These are phyloP conservation scores for Globisporangium acanthophoron DNA, from an alignment of 352 stramenopile genomes.

Conservation along the genomic window DNA sequence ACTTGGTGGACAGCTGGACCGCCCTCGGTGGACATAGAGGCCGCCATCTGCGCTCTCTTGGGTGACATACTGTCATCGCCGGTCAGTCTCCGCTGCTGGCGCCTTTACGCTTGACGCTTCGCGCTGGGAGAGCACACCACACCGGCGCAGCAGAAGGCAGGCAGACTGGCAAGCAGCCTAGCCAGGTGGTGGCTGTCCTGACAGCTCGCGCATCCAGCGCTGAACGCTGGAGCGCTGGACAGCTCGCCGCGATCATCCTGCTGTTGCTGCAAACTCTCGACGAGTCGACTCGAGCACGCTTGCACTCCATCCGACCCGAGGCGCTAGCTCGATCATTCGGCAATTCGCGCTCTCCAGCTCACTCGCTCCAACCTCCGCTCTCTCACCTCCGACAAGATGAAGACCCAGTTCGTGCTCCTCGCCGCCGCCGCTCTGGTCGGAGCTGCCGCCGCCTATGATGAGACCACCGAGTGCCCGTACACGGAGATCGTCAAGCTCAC, in stretches of 20 bases:
- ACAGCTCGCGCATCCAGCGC: neutral
- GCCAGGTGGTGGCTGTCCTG: neutral
- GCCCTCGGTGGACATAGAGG: neutral
- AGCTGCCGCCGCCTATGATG: constrained; percentile 6
- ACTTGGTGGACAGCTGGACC: neutral
- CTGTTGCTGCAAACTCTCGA: neutral
- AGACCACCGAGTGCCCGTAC: constrained; percentile 8
- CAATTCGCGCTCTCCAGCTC: neutral
- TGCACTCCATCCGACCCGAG: neutral
- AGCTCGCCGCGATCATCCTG: neutral
- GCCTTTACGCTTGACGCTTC: neutral
- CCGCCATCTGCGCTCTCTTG: neutral
- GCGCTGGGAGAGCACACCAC: neutral
- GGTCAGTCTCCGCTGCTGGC: neutral
- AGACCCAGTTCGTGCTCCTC: constrained; percentile 9
- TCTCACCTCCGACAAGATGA: constrained; percentile 1
- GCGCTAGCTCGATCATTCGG: neutral
- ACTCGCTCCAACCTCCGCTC: neutral
- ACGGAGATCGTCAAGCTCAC: constrained; percentile 13
- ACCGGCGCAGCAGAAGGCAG: too few species aligned
- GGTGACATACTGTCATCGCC: neutral
- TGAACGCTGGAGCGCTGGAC: neutral
- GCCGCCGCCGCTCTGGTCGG: constrained; percentile 3
- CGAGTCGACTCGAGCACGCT: neutral
- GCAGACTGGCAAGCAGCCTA: too few species aligned